Evolutionary conservation across 768 basidiomycete genomes (phyloP).

Genomic region (Tricholoma furcatifolium): DNA sequence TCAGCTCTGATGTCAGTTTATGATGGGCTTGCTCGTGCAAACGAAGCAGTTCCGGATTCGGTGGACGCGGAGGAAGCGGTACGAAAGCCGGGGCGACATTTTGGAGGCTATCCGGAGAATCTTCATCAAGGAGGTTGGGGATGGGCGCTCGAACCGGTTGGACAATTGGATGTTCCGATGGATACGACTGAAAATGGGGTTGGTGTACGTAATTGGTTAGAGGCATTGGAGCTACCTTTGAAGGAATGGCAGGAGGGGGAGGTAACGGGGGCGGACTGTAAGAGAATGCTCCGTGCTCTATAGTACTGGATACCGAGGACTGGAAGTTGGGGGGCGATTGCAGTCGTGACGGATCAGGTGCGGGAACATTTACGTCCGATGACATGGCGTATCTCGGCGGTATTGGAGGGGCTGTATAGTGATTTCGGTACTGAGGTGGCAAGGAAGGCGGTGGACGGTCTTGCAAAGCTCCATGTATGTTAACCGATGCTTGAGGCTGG

Average conservation of each 20-base stretch:
- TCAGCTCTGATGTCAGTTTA: constrained; percentile 70
- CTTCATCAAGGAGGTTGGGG: constrained; percentile 68
- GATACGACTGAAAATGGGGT: constrained; percentile 9
- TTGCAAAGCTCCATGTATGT: not conserved
- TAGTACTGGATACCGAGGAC: not conserved
- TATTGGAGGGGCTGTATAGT: constrained; percentile 4
- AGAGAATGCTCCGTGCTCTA: constrained; percentile 14
- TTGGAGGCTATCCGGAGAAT: constrained; percentile 33
- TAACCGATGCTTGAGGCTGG: not conserved
- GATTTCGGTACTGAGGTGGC: constrained; percentile 14
- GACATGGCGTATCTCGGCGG: constrained; percentile 10
- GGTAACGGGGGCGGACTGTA: constrained; percentile 16
- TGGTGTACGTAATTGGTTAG: constrained; percentile 10
- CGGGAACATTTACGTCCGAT: not conserved
- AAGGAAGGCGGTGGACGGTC: constrained; percentile 9
- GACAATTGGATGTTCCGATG: constrained; percentile 18
- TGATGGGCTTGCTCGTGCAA: constrained; percentile 77
- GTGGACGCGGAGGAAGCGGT: constrained; percentile 73
- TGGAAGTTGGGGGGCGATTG: not conserved
- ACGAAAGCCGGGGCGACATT: constrained; percentile 20
- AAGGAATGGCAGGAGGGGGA: constrained; percentile 22
- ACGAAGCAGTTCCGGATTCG: constrained; percentile 84
- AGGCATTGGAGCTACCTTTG: constrained; percentile 14
- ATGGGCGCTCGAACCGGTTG: constrained; percentile 29
- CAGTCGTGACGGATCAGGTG: not conserved